Conservation (phyloP, 2,329 filamentous ascomycete species). For the Trichoderma afroharzianum region DNA sequence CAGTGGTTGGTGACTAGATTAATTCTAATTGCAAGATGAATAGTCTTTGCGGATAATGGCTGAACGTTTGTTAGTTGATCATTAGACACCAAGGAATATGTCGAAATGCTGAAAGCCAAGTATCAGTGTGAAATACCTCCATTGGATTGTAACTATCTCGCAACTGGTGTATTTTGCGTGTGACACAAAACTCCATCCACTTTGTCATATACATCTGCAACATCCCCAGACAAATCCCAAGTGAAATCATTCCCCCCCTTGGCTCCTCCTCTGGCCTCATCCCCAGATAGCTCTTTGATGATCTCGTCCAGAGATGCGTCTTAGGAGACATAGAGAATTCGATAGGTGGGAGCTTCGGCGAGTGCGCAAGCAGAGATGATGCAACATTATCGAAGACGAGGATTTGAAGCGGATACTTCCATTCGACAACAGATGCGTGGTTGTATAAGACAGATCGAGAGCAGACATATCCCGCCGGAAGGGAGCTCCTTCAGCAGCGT, state of each 20-base stretch:
- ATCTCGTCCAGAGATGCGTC: slow-evolving; percentile 40
- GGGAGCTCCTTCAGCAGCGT: slow-evolving; percentile 47
- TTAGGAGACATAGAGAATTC: slow-evolving; percentile 33
- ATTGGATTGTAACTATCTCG: too few relatives aligned
- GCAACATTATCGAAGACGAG: slow-evolving; percentile 30
- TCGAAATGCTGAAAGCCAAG: too few relatives aligned
- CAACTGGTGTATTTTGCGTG: too few relatives aligned
- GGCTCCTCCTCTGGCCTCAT: slow-evolving; percentile 72
- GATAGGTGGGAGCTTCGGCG: slow-evolving; percentile 44
- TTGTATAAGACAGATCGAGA: slow-evolving; percentile 47
- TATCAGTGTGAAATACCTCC: too few relatives aligned
- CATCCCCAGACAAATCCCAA: slow-evolving; percentile 55
- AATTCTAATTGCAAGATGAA: too few relatives aligned
- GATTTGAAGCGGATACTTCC: slow-evolving; percentile 30
- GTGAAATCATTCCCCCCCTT: slow-evolving; percentile 73
- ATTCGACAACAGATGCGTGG: slow-evolving; percentile 26
- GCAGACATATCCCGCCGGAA: slow-evolving; percentile 41
- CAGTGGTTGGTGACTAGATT: too few relatives aligned
- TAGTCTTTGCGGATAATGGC: too few relatives aligned
- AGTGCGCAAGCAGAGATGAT: slow-evolving; percentile 40
- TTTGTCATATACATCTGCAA: background rate
- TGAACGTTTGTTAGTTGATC: too few relatives aligned
- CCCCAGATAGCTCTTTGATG: slow-evolving; percentile 57
- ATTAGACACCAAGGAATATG: too few relatives aligned
- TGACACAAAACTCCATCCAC: background rate